Conservation (phyloP, 768 basidiomycete species). For the Postia placenta region DNA sequence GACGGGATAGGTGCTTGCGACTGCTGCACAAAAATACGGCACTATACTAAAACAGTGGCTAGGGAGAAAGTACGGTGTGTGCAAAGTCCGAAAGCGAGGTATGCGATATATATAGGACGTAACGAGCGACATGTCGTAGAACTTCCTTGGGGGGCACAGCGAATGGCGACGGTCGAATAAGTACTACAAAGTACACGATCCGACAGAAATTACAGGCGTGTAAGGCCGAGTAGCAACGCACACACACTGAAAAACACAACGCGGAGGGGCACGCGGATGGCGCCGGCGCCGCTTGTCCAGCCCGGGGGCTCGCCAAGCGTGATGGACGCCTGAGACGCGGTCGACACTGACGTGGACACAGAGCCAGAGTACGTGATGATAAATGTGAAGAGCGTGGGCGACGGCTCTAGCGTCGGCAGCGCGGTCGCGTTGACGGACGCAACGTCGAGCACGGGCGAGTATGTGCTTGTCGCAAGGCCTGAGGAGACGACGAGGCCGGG, state of each 20-base stretch:
- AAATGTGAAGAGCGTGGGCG: slow-evolving; percentile 48
- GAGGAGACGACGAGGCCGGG: slow-evolving; percentile 50
- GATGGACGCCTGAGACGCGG: slow-evolving; percentile 37
- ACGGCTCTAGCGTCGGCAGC: slow-evolving; percentile 50
- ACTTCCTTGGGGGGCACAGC: background rate
- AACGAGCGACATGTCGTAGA: background rate
- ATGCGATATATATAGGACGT: slow-evolving; percentile 1
- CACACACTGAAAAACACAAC: background rate
- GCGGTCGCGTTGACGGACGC: slow-evolving; percentile 41
- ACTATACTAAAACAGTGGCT: background rate
- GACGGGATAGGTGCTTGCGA: background rate
- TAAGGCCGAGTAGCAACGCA: background rate
- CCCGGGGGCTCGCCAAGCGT: slow-evolving; percentile 64
- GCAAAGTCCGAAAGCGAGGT: background rate
- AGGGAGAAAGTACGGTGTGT: background rate
- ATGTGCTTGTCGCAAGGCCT: slow-evolving; percentile 69
- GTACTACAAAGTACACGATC: slow-evolving; percentile 3
- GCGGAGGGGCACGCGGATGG: background rate
- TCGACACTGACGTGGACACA: slow-evolving; percentile 48
- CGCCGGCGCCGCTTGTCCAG: slow-evolving; percentile 26
- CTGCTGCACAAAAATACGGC: background rate
- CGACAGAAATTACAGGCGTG: background rate
- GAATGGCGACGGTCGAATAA: background rate
- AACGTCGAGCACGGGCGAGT: slow-evolving; percentile 48
- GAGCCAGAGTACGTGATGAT: slow-evolving; percentile 52